Base-by-base conservation (phyloP, 2,329 filamentous ascomycete genomes). In the Paracamarosporium sp. region DNA sequence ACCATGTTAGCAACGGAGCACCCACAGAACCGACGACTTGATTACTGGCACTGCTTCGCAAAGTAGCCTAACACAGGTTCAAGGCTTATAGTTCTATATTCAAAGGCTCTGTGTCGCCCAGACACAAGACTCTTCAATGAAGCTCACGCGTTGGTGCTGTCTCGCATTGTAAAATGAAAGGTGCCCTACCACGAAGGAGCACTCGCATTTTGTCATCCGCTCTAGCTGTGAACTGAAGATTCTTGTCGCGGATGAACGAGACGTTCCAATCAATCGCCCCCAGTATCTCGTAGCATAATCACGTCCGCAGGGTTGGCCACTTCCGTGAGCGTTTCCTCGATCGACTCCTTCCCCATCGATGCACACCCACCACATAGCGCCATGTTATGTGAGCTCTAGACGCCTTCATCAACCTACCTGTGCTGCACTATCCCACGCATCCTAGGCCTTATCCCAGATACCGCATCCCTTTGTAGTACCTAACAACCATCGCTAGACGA, bases 401-500 rank as follows among this genome's bases (percentile, higher is more conserved):
- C 38, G 27, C 43, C 20, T 31, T 9, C 43, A 20, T 30, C 43
- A 46, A 11, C 22, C 24, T 44, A n/a, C 36, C 51, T 53, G 46
- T 52, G 36, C 41, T 56, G 47, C 38, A 44, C 20, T 28, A 20
- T 47, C 43, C 22, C 31, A 31, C 25, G 25, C 17, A 5, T 48
- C 50, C 54, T 53, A 56, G 54, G 17, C 43, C 17, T 25, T 56
- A 47, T 27, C 38, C 30, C 56, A 31, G 60, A 51, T 41, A 40
- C 53, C 54, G 38, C 53, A 59, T 55, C 30, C 55, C 58, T 60
- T 56, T 52, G 56, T 48, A 36, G 31, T 40, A 59, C 50, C 51
- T 61, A 54, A 50, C 48, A 44, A 51, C 27, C 56, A 59, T 50
- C 38, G 40, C 45, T 51, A 28, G 48, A 50, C 48, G 44, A 56